Evolutionary conservation across 140 eudicot genomes (phyloP).

Genomic region (Anethum foeniculum): DNA sequence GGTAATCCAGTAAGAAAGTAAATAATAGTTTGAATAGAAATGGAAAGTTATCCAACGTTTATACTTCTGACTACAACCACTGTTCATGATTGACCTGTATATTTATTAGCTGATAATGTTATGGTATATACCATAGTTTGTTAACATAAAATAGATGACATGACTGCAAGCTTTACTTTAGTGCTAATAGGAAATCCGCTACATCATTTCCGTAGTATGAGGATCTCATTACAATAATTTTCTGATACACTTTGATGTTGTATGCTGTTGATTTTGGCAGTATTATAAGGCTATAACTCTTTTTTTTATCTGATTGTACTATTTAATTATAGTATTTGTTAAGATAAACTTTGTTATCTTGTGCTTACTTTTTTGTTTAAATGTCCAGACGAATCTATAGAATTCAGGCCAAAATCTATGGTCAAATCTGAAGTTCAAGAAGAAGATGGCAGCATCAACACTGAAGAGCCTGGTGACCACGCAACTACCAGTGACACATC

Average conservation of each 20-base stretch:
- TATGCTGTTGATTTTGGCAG: background rate
- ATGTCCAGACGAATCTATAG: conserved; percentile 10
- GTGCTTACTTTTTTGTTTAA: background rate
- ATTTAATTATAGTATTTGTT: background rate
- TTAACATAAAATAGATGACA: background rate
- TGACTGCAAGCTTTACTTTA: background rate
- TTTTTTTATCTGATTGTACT: background rate
- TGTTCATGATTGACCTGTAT: background rate
- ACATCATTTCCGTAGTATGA: background rate
- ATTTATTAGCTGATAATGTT: background rate
- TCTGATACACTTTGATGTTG: background rate
- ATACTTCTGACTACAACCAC: background rate
- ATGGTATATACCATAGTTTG: background rate
- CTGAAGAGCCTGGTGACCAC: conserved; percentile 45
- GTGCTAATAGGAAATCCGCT: background rate
- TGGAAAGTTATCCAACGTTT: background rate
- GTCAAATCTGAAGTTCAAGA: conserved; percentile 28
- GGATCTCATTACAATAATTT: background rate
- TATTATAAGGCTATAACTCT: background rate
- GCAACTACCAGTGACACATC: conserved; percentile 37
- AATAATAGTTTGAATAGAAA: too few species aligned
- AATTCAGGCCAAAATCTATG: conserved; percentile 10
- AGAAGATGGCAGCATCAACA: conserved; percentile 51
- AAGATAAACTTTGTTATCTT: background rate
- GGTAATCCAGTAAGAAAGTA: background rate